Evolutionary conservation across 345 rosid species (phyloP), one percentile per base, ranked within the genome.

Genomic region (Rhizophora mangle): DNA sequence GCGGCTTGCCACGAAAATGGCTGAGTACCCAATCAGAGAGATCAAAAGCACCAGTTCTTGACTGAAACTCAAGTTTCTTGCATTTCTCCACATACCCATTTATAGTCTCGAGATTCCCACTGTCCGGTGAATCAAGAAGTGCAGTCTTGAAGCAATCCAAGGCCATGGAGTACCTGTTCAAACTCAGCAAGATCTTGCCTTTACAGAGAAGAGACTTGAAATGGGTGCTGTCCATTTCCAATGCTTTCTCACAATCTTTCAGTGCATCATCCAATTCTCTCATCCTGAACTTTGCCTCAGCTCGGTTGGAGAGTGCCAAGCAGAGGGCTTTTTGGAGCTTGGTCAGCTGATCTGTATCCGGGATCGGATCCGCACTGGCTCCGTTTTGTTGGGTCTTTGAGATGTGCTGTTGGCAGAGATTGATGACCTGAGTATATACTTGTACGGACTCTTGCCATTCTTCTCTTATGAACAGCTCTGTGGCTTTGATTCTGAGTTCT

Each of bases 181-280:
- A 63, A 0, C 83, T 62, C 8, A 93, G 85, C 78, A 90, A 81
- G 74, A 88, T 76, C 80, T 85, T 90, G 52, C 96, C 98, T 74
- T 93, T 93, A 69, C 93, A 87, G 60, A 88, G 61, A 64, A 90
- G 87, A 72, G 98, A 76, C 85, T 89, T 93, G 88, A 87, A 90
- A 77, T 90, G 98, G 69, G 84, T 68, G 21, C 65, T 65, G 55
- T 88, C 93, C 18, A 93, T 82, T 53, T 68, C 73, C 64, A 90
- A 82, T 8, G 92, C 93, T 68, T 72, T 72, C 51, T 90, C 86
- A 60, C 96, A 93, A 36, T 93, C 96, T 10, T 39, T 31, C 63
- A 88, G 37, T 0, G 98, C 96, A 63, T 72, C 82, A 15, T 34
- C 51, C 26, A 81, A 79, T 73, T 85, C 85, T 51, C 84, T 79